Base-by-base conservation (phyloP, 2,329 filamentous ascomycete species). In the Emmonsia crescens region DNA sequence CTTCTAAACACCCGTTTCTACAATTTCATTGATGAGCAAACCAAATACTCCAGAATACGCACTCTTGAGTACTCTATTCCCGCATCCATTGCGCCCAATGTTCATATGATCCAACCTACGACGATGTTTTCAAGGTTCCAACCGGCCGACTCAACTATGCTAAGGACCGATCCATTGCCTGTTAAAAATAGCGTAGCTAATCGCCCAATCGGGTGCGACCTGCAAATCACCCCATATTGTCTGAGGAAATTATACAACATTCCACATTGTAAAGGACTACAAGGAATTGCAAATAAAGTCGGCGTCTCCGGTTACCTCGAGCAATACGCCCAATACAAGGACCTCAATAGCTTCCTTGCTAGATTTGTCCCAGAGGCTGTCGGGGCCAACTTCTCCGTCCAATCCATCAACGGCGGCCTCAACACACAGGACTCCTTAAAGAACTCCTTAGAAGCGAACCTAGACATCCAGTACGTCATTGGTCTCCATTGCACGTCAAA, bases 61-160 rank as follows among this genome's bases (percentile, higher is more conserved):
- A 80, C 82, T 5, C 72, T 83, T 19, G 75, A 79, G 55, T 89
- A 89, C 72, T 87, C 83, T 0, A 78, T 89, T 0, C 87, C 86
- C 0, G 76, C 76, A 58, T 71, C 78, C 0, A 71, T 89, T 8
- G 77, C 79, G 59, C 67, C 75, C 51, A 77, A 84, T 66, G 78
- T 89, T 62, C 81, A 83, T 62, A 78, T 87, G 68, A 83, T 88
- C 57, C 83, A 87, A 70, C 85, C 85, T 0, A 88, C 85, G 0
- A 88, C 83, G 3, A 78, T 82, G 46, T 88, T 88, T 62, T 82
- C 82, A 27, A 48, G 46, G 27, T 21, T 59, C 21, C 55, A 51
- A 42, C 61, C 33, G 1, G 63, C 64, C 19, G 38, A 38, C 71
- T 71, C 36, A 66, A 81, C 62, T 69, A 40, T 67, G 55, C 75